Conservation (phyloP, 805 yeast species). For the Ogataea ramenticola region DNA sequence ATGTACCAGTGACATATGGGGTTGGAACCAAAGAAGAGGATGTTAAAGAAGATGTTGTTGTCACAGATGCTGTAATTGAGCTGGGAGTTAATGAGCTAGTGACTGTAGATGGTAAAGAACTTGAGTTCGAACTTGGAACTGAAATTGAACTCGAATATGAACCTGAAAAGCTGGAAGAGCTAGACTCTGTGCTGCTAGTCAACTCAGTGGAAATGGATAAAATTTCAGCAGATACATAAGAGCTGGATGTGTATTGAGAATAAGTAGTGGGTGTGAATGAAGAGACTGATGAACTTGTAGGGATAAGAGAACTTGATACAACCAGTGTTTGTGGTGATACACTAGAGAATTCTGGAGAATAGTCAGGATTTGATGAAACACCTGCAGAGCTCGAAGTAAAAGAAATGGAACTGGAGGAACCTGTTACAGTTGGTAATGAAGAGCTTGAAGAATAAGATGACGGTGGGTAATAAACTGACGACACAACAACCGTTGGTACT, state of each 20-base stretch:
- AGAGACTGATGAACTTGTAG: no score
- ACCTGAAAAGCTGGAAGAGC: not conserved
- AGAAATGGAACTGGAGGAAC: no score
- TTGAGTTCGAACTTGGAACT: slow-evolving; percentile 1
- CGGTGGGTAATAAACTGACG: slow-evolving; percentile 2
- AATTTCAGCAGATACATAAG: not conserved
- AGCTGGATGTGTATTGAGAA: not conserved
- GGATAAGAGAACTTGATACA: no score
- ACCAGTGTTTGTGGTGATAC: no score
- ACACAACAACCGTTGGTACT: not conserved
- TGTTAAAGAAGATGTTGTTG: slow-evolving; percentile 3
- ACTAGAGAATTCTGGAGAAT: no score
- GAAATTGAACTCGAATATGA: not conserved
- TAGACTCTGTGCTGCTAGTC: slow-evolving; percentile 1
- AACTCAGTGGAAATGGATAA: not conserved
- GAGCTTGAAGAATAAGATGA: slow-evolving; percentile 3
- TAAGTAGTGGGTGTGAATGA: not conserved
- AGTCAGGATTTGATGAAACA: no score
- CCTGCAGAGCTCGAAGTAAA: no score
- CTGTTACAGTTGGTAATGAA: no score
- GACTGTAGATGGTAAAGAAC: no score
- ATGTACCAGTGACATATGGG: slow-evolving; percentile 4
- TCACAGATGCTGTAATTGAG: not conserved
- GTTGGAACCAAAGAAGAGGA: slow-evolving; percentile 2
- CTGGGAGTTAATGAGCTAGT: not conserved